Conservation (phyloP, 2,329 filamentous ascomycete genomes). For the Claviceps cyperi region DNA sequence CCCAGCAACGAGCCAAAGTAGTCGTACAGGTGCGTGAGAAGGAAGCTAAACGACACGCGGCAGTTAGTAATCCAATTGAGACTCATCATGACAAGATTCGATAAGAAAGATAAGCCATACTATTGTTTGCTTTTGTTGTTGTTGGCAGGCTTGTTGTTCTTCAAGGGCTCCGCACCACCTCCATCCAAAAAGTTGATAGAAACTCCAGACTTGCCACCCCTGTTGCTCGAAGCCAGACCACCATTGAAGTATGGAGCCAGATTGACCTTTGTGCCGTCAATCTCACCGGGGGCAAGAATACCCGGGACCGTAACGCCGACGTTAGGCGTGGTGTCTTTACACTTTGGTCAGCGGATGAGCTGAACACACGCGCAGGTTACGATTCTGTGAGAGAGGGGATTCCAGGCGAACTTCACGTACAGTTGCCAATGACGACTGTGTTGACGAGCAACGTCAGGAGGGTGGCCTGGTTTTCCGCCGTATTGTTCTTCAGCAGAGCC, state of each 20-base stretch:
- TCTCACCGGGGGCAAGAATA: constrained; percentile 36
- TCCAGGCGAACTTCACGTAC: constrained; percentile 12
- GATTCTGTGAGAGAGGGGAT: too few relatives aligned
- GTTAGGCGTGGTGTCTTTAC: constrained; percentile 35
- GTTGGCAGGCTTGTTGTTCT: constrained; percentile 39
- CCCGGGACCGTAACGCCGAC: constrained; percentile 38
- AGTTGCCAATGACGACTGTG: constrained; percentile 50
- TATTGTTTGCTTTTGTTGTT: constrained; percentile 24
- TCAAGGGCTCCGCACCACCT: constrained; percentile 39
- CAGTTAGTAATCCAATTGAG: neutral
- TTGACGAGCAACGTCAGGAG: constrained; percentile 45
- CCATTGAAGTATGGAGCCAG: constrained; percentile 47
- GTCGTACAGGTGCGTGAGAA: constrained; percentile 47
- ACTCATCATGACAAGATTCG: neutral
- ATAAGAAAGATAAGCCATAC: constrained; percentile 19
- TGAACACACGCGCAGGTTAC: too few relatives aligned
- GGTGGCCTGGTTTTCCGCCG: constrained; percentile 39
- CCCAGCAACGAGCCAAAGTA: constrained; percentile 46
- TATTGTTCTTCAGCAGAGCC: constrained; percentile 43
- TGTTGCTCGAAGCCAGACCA: constrained; percentile 37
- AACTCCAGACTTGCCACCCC: constrained; percentile 26
- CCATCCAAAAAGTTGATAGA: constrained; percentile 48
- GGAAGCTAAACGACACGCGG: constrained; percentile 22
- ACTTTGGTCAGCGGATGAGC: too few relatives aligned
- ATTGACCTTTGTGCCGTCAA: constrained; percentile 37